phyloP scores from a whole-genome alignment of 371 early-diverging fungal species.

The Haplosporangium sp. region DNA sequence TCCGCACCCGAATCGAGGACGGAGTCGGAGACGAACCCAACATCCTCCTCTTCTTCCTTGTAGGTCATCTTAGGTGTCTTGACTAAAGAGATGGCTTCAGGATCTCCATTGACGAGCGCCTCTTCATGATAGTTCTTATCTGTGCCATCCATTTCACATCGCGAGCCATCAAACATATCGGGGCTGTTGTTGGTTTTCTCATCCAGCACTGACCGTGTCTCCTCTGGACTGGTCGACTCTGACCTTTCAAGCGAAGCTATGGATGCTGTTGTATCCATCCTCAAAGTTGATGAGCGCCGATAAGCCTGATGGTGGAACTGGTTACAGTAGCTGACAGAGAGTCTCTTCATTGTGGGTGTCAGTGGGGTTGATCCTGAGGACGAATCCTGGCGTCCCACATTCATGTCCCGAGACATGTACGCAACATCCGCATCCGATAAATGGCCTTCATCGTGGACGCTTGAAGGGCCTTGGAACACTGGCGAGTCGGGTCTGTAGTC shows the following conservation, averaged over 20 bases:
- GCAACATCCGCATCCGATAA: slow-evolving; percentile 53
- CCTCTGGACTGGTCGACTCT: slow-evolving; percentile 13
- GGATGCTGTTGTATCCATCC: slow-evolving; percentile 33
- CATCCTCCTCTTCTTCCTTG: slow-evolving; percentile 23
- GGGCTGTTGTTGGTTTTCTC: not conserved
- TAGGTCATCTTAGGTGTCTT: not conserved
- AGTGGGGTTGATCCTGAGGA: slow-evolving; percentile 14
- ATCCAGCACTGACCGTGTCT: not conserved
- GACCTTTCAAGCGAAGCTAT: not conserved
- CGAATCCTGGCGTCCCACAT: slow-evolving; percentile 30
- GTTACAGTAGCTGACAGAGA: slow-evolving; percentile 18
- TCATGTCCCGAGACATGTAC: slow-evolving; percentile 50
- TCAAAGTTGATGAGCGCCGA: slow-evolving; percentile 28
- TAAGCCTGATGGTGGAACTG: slow-evolving; percentile 18
- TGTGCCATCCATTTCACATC: not conserved
- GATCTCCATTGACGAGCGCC: not conserved
- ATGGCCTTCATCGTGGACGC: slow-evolving; percentile 41
- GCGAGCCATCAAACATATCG: not conserved
- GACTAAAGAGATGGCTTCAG: not conserved
- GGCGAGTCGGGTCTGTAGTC: slow-evolving; percentile 49
- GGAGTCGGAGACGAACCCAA: slow-evolving; percentile 47
- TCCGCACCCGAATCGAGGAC: slow-evolving; percentile 35
- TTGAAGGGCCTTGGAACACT: slow-evolving; percentile 44
- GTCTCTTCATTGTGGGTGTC: slow-evolving; percentile 23
- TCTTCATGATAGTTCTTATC: not conserved